Evolutionary conservation across 2,329 filamentous ascomycete species (phyloP), one percentile per base, ranked within the genome.

Genomic region (Pestalotiopsis sp.): DNA sequence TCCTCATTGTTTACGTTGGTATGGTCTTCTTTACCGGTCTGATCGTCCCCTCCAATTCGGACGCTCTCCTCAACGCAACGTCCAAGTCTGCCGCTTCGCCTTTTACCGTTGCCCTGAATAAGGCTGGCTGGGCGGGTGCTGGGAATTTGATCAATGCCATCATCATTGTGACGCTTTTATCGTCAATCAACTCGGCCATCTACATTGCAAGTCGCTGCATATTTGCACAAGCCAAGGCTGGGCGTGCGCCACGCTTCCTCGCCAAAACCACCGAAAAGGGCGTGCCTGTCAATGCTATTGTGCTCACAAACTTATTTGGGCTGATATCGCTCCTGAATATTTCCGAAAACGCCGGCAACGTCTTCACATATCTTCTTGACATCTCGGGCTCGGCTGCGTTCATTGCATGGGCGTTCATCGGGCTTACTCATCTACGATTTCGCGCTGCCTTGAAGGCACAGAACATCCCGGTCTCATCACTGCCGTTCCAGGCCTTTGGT

Each of bases 71-170:
- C 11, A 76, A 74, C 12, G 77, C 71, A 4, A 72, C 71, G 0
- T 75, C 73, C 62, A 77, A 76, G 64, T 72, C 76, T 2, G 76
- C 74, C 3, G 72, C 72, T 9, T 78, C 76, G 1, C 77, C 77
- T 4, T 78, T 75, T 72, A 76, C 75, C 0, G 72, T 78, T 25
- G 77, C 77, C 5, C 70, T 78, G 11, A 72, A 72, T 27, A 71
- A 74, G 17, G 77, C 77, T 2, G 77, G 77, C 9, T 77, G 74
- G 73, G 71, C 68, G 5, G 74, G 75, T 2, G 73, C 72, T 9
- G 74, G 73, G 1, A 74, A 77, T 41, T 65, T 80, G 3, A 75
- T 80, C 1, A 81, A 81, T 45, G 73, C 78, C n/a, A 75, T 78
- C 2, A 79, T 79, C 17, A 74, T 79, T 63, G 78, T 77, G 4